These are phyloP conservation scores for Dactylorhiza incarnata DNA, from an alignment of 106 monocot genomes.

Conservation along the genomic window DNA sequence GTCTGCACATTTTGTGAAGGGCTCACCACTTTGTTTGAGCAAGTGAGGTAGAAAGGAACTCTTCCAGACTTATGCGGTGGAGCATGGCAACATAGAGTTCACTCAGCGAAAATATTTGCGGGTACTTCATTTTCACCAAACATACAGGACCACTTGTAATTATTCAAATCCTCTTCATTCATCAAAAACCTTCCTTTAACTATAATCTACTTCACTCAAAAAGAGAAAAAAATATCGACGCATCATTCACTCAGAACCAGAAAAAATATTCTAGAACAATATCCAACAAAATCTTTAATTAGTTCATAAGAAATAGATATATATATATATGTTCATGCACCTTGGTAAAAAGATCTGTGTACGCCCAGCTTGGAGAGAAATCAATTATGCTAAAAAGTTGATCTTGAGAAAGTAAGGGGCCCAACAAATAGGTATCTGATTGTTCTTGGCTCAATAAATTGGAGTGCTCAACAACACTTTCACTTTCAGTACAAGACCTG, in stretches of 20 bases:
- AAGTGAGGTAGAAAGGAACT: conserved; percentile 85
- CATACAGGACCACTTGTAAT: conserved; percentile 89
- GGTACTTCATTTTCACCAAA: conserved; percentile 95
- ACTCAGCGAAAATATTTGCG: conserved; percentile 63
- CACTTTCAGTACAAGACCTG: too few relatives aligned
- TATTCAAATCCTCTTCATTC: conserved; percentile 46
- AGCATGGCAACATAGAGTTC: conserved; percentile 59
- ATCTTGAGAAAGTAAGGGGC: conserved; percentile 74
- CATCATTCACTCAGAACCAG: neutral
- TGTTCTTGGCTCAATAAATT: conserved; percentile 38
- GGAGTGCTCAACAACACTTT: conserved; percentile 49
- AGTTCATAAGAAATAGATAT: neutral
- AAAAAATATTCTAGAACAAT: neutral
- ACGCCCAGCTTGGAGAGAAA: conserved; percentile 67
- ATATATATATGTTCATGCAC: conserved; percentile 21
- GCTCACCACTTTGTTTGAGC: conserved; percentile 64
- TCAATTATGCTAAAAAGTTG: conserved; percentile 89
- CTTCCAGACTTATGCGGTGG: conserved; percentile 65
- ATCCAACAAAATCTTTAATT: neutral
- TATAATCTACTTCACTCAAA: conserved; percentile 21
- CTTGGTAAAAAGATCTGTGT: conserved; percentile 40
- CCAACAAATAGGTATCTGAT: conserved; percentile 40
- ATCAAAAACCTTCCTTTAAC: conserved; percentile 77
- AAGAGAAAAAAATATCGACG: neutral
- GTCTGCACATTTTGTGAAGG: conserved; percentile 26